Base-by-base conservation (phyloP, 495 filamentous ascomycete genomes). In the Xylaria cubensis region DNA sequence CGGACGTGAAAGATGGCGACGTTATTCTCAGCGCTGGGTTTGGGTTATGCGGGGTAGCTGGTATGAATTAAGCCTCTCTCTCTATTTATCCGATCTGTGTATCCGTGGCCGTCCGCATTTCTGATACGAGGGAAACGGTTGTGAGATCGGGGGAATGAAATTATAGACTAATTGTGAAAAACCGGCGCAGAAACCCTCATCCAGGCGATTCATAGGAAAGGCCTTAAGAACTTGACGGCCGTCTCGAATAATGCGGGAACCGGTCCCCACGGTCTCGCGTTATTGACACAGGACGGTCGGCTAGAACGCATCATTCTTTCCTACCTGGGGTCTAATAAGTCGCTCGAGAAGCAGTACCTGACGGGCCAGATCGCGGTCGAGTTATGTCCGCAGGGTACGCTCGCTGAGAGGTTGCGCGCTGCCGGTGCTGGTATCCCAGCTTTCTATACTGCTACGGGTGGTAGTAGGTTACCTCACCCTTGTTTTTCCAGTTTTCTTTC, bases 161-260 rank as follows among this genome's bases (percentile, higher is more conserved):
- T 12, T 32, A 32, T 59, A 1, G 39, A 48, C 17, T 44, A 34
- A 59, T 50, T 39, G 34, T 15, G 26, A 15, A 55, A 53, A 39
- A 3, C 15, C n/a, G 34, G 1, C 24, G 21, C 34, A 85, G 83
- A 86, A 72, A 87, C 86, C 0, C 80, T 88, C 6, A 88, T 88
- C 61, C 80, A 81, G 41, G 86, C 86, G 0, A 78, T 88, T 15
- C 82, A 82, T 55, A 78, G 79, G 10, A 79, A 84, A 65, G 86
- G 86, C 39, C 80, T 87, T 4, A 84, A 86, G 70, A 80, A 82
- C 8, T 82, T 92, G 17, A 91, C 89, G 1, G 88, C 87, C 46
- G 89, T 91, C 41, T 91, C 89, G 63, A 92, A 92, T 79, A 91
- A 91, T 77, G 90, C 89, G 26, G 90, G 90, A 39, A 81, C 85